phyloP scores from a whole-genome alignment of 2,329 filamentous ascomycete species.

The Arthrobotrys sinensis region DNA sequence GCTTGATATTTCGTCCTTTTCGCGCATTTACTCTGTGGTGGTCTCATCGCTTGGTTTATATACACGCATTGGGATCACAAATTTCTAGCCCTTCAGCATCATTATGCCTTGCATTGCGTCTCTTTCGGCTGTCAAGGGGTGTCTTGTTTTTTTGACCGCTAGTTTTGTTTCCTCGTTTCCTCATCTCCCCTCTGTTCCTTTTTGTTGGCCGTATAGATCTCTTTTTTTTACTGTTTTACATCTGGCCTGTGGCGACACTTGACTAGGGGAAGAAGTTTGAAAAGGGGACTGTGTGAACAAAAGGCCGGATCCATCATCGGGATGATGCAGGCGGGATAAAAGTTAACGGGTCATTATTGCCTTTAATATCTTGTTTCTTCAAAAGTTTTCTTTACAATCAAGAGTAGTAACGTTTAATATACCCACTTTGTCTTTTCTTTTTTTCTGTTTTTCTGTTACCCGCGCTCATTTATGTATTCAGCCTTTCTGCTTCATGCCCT shows the following conservation, averaged over 20 bases:
- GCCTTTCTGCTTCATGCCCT: constrained; percentile 21
- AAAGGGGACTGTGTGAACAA: constrained; percentile 51
- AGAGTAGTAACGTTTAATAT: constrained; percentile 61
- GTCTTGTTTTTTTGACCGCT: constrained; percentile 25
- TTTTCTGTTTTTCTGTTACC: constrained; percentile 18
- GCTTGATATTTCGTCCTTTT: constrained; percentile 39
- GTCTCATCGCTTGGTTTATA: constrained; percentile 55
- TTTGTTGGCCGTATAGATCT: constrained; percentile 59
- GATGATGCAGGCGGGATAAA: constrained; percentile 59
- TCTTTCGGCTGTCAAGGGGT: constrained; percentile 34
- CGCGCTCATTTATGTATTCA: not conserved
- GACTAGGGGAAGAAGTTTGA: constrained; percentile 53
- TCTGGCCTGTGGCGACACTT: constrained; percentile 60
- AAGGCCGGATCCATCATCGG: constrained; percentile 55
- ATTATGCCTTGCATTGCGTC: constrained; percentile 38
- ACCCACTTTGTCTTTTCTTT: constrained; percentile 46
- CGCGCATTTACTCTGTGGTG: constrained; percentile 32
- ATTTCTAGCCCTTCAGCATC: constrained; percentile 13
- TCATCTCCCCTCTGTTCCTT: constrained; percentile 53
- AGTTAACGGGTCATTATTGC: constrained; percentile 58
- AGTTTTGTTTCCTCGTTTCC: constrained; percentile 32
- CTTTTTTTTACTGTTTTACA: constrained; percentile 58
- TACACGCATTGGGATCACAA: constrained; percentile 42
- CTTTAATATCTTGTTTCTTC: constrained; percentile 48
- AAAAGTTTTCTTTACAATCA: constrained; percentile 55